These are phyloP conservation scores for Aspergillus unguis DNA, from an alignment of 2,329 filamentous ascomycete genomes.

Conservation along the genomic window DNA sequence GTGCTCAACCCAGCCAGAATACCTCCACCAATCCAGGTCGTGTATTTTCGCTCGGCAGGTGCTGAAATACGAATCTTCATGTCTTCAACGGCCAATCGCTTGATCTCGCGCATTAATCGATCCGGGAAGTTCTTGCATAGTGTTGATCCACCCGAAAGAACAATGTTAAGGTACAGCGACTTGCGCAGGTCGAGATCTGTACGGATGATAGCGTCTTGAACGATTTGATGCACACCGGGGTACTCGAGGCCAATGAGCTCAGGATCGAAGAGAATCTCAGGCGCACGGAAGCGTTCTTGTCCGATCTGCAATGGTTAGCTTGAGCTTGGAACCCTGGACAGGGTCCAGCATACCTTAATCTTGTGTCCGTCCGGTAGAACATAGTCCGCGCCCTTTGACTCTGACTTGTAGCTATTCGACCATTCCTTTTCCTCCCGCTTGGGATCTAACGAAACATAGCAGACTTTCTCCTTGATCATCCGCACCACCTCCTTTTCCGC, in stretches of 20 bases:
- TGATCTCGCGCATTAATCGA: conserved; percentile 84
- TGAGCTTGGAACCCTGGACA: background rate
- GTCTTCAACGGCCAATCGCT: conserved; percentile 91
- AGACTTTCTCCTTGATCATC: conserved; percentile 91
- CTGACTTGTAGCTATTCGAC: conserved; percentile 68
- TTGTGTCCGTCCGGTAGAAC: conserved; percentile 88
- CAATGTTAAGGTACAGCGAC: conserved; percentile 91
- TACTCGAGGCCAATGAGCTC: conserved; percentile 97
- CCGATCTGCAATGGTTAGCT: conserved; percentile 63
- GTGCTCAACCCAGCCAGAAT: conserved; percentile 96
- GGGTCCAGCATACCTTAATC: conserved; percentile 63
- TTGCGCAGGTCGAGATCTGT: conserved; percentile 96
- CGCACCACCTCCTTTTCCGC: conserved; percentile 99
- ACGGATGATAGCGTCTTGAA: conserved; percentile 90
- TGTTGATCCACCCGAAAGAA: conserved; percentile 92
- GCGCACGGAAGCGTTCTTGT: conserved; percentile 88
- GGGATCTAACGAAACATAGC: conserved; percentile 87
- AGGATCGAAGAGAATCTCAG: conserved; percentile 96
- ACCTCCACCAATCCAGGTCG: conserved; percentile 97
- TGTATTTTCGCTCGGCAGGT: conserved; percentile 95
- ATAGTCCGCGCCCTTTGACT: conserved; percentile 80
- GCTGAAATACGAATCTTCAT: conserved; percentile 99
- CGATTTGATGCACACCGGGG: conserved; percentile 94
- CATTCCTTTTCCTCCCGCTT: conserved; percentile 96
- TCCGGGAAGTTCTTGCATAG: conserved; percentile 97